These are phyloP conservation scores for Scedosporium aurantiacum DNA, from an alignment of 2,329 filamentous ascomycete genomes.

Conservation along the genomic window DNA sequence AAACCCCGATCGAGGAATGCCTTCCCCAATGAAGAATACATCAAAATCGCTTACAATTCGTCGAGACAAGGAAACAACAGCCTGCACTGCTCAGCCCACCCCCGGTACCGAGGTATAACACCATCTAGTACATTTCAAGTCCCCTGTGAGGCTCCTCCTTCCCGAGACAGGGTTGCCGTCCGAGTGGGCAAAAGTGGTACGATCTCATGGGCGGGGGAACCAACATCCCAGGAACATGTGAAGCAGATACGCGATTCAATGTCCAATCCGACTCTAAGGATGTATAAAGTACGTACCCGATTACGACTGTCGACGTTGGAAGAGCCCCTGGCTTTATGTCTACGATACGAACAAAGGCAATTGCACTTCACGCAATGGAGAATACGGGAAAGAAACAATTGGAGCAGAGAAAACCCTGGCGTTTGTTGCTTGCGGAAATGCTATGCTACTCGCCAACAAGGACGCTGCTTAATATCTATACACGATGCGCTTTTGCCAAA, in stretches of 20 bases:
- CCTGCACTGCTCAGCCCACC: neutral
- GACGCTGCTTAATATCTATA: slow-evolving; percentile 22
- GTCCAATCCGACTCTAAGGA: neutral
- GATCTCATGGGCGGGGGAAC: neutral
- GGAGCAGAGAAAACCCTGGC: neutral
- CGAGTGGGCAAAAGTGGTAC: neutral
- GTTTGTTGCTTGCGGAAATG: neutral
- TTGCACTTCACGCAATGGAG: too few relatives aligned
- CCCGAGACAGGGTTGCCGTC: neutral
- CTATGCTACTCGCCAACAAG: neutral
- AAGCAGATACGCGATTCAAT: neutral
- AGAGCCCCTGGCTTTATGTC: neutral
- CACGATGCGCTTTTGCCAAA: slow-evolving; percentile 25
- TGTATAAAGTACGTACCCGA: too few relatives aligned
- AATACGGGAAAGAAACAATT: neutral
- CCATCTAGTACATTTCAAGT: neutral
- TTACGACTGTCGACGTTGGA: neutral
- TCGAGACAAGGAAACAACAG: too few relatives aligned
- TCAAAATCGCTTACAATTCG: neutral
- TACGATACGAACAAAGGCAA: neutral
- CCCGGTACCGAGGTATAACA: neutral
- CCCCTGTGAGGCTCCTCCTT: neutral
- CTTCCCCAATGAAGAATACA: neutral
- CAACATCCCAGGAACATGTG: neutral
- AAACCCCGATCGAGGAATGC: too few relatives aligned